Evolutionary conservation across 148 eudicot species (phyloP), one percentile per base, ranked within the genome.

Genomic region (Cornus suecica): DNA sequence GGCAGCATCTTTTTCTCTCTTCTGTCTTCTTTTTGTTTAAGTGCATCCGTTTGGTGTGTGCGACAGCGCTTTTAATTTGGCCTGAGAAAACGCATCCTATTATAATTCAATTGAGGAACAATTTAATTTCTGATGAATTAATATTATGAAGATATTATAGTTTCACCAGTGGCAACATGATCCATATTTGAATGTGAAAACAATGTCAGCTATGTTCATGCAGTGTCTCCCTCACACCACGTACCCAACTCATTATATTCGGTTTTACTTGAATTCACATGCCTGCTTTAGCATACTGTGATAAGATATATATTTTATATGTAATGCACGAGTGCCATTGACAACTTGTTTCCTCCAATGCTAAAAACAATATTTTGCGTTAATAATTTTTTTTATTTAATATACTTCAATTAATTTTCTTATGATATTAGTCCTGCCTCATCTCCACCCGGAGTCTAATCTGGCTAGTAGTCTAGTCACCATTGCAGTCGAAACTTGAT

Each of bases 171-270:
- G 42, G 42, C 42, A 37, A 37, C 10, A 37, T 37, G 42, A 37
- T 37, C 42, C 42, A 37, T 3, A 37, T 1, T 37, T 37, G 42
- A 10, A 52, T 14, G 4, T 52, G 16, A 52, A 52, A 5, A 52
- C 18, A 14, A 14, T 52, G 8, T 20, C 58, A 52, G 58, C 58
- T 52, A 52, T 52, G 18, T 52, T 52, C 16, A 52, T 52, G 58
- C 58, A 52, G 18, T 14, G 58, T 52, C 58, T 20, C 58, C 58
- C 58, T 52, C 58, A 20, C 58, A 52, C 58, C 58, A 52, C 8
- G 37, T 29, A 29, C 28, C n/a, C 72, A 37, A 51, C 52, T 69
- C 72, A 69, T 15, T n/a, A 69, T 51, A 69, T 34, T 69, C 25
- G 23, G 11, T 69, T 24, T 26, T 6, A 37, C 52, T 68, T 24